phyloP scores from a whole-genome alignment of 2,329 filamentous ascomycete species.

The Akanthomyces uredinophilus region DNA sequence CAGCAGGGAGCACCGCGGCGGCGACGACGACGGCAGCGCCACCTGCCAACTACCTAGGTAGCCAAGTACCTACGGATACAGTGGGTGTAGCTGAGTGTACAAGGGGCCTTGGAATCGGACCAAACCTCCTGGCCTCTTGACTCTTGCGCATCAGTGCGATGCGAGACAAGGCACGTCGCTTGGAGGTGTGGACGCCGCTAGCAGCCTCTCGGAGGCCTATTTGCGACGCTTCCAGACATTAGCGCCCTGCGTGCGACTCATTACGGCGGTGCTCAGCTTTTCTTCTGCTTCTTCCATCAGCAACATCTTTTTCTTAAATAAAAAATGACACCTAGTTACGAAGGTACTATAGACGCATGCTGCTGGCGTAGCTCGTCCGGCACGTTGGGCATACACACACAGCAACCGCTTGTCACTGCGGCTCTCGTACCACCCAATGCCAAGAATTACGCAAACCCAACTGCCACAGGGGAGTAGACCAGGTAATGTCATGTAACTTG shows the following conservation, averaged over 20 bases:
- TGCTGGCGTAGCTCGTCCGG: not conserved
- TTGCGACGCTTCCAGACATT: not conserved
- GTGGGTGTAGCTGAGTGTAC: not conserved
- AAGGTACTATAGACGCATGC: not conserved
- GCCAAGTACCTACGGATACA: no score
- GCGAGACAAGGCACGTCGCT: not conserved
- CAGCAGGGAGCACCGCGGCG: not conserved
- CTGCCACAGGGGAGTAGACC: not conserved
- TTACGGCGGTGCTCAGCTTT: not conserved
- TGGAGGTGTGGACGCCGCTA: not conserved
- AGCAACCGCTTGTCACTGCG: not conserved
- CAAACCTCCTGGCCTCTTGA: not conserved
- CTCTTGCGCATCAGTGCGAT: not conserved
- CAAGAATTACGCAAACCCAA: slow-evolving; percentile 5
- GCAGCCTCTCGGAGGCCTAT: not conserved
- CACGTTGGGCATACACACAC: not conserved
- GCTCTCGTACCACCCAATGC: not conserved
- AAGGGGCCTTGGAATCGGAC: not conserved
- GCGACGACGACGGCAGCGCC: no score
- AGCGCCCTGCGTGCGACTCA: not conserved
- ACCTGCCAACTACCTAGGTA: no score
- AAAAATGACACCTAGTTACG: not conserved
- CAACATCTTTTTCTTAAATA: not conserved
- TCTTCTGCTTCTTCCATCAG: not conserved
- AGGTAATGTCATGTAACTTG: not conserved